A percentile compares a stretch with the other conserved stretches of the same genome.
Conservation (phyloP, 176 grass and related monocot genomes). For the Rhipidocladum racemiflorum region DNA sequence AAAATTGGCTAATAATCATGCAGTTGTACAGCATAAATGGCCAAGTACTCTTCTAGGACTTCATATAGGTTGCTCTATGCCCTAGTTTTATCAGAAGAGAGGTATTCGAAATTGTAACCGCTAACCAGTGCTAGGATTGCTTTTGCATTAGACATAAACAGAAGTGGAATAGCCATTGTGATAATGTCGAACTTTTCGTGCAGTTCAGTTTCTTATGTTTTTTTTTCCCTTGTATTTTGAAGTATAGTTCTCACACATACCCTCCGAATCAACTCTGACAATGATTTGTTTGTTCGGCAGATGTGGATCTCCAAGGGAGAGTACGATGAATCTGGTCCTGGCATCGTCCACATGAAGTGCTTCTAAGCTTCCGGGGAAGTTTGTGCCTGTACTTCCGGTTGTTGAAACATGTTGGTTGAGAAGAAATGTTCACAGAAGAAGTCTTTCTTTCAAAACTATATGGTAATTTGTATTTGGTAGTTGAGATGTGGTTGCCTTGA, state of each 20-base stretch:
- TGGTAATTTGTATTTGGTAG: background rate
- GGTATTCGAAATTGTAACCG: background rate
- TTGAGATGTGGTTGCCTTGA: background rate
- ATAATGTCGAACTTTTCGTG: background rate
- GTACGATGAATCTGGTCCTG: slow-evolving; percentile 68
- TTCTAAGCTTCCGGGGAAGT: slow-evolving; percentile 29
- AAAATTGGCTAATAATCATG: background rate
- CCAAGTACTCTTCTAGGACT: background rate
- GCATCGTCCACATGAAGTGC: slow-evolving; percentile 84
- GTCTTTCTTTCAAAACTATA: background rate
- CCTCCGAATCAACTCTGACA: background rate
- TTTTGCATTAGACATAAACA: background rate
- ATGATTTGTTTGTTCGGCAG: slow-evolving; percentile 19
- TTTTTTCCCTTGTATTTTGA: background rate
- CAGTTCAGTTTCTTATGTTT: background rate
- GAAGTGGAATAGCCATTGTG: background rate
- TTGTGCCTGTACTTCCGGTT: background rate
- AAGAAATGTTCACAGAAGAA: background rate
- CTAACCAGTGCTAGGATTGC: background rate
- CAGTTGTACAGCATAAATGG: background rate
- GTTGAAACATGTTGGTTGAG: background rate
- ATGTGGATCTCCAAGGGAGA: slow-evolving; percentile 92
- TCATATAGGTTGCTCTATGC: background rate
- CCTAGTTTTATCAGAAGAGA: background rate
- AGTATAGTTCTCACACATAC: background rate